Evolutionary conservation across 2,329 filamentous ascomycete species (phyloP).

Genomic region (Dendryphion nanum): DNA sequence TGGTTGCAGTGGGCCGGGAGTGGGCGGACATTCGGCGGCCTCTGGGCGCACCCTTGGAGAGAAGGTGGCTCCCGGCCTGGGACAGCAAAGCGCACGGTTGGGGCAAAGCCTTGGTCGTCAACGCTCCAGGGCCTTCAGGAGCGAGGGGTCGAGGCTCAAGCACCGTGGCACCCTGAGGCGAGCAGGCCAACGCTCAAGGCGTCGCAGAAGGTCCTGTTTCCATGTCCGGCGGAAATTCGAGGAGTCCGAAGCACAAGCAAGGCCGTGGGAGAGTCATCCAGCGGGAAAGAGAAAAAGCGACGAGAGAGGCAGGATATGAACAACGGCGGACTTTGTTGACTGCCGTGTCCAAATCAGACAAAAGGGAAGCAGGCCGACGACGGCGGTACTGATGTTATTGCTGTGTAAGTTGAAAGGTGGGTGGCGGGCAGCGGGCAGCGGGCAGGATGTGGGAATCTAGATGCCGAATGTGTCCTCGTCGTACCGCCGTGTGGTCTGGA

Average conservation of each 20-base stretch:
- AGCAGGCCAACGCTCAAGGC: background rate
- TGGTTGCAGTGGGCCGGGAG: background rate
- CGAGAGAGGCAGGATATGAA: background rate
- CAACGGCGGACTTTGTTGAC: no score
- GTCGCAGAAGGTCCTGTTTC: background rate
- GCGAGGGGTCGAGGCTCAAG: background rate
- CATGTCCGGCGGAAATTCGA: background rate
- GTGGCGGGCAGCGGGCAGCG: background rate
- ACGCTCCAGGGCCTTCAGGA: background rate
- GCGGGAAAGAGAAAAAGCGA: background rate
- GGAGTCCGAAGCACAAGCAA: background rate
- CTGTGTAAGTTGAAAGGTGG: background rate
- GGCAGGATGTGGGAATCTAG: background rate
- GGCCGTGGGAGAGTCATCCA: background rate
- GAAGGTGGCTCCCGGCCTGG: conserved; percentile 1
- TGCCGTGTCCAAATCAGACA: no score
- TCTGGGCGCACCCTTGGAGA: background rate
- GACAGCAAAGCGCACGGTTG: background rate
- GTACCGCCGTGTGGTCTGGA: no score
- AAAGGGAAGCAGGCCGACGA: no score
- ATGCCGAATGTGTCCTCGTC: conserved; percentile 1
- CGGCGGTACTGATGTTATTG: background rate
- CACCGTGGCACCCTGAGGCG: background rate
- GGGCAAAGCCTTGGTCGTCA: no score
- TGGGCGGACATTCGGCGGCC: no score